Evolutionary conservation across 2,329 filamentous ascomycete genomes (phyloP).

Genomic region (Graphilbum fragrans): DNA sequence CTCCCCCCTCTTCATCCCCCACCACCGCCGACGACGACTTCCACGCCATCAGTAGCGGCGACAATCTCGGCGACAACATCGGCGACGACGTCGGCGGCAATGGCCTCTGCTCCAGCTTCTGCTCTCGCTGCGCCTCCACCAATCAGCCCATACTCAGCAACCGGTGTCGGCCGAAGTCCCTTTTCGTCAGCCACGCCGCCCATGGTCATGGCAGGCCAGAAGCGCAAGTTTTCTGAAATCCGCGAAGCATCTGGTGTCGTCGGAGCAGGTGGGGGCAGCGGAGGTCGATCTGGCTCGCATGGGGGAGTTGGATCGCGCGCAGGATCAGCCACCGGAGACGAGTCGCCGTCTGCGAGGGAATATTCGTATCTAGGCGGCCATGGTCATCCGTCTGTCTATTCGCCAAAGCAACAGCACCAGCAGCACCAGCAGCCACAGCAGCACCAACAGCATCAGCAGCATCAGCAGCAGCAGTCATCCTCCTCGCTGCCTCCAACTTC

Average conservation of each 20-base stretch:
- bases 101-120: neutral
- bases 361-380: neutral
- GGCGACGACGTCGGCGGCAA: neutral
- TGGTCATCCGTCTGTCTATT: neutral
- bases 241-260: conserved; percentile 8
- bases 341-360: conserved; percentile 6
- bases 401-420: neutral
- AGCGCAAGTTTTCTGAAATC: conserved; percentile 24
- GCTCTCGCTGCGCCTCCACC: neutral
- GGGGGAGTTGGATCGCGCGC: neutral
- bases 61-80: neutral
- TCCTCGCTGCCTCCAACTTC: no score
- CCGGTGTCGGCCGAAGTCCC: conserved; percentile 4
- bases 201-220: conserved; percentile 22
- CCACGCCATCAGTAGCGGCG: neutral
- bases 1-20: neutral
- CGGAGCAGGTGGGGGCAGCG: neutral
- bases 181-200: conserved; percentile 10
- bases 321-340: conserved; percentile 2
- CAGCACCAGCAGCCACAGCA: conserved; percentile 1
- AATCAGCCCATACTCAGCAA: conserved; percentile 3
- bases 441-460: conserved; percentile 4
- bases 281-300: neutral
- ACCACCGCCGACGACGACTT: neutral
- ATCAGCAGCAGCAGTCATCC: neutral